Evolutionary conservation across 2,329 filamentous ascomycete genomes (phyloP), one percentile per base, ranked within the genome.

Genomic region (Apiospora malaysiana): DNA sequence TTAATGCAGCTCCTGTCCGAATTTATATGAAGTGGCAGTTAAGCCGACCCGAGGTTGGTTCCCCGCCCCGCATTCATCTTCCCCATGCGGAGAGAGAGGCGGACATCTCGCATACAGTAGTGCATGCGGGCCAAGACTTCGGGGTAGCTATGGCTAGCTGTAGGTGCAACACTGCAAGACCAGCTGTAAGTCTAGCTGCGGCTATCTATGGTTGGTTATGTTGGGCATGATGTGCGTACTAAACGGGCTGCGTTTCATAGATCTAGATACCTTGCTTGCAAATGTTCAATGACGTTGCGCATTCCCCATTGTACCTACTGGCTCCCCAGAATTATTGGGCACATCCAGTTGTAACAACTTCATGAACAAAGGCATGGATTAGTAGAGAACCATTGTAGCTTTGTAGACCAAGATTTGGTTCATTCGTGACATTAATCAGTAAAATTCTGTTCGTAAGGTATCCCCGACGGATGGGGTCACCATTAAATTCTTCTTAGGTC

Each of bases 51-150:
- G 56, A 63, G 56, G 56, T 63, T 63, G 42, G 42, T 32, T 18
- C 32, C 56, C 32, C 21, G 32, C 56, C 56, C 45, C 56, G 56
- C 56, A 63, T 63, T 6, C 32, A 32, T 32, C 32, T 32, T n/a
- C 27, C 21, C 16, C 32, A 63, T 63, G 56, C 56, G 56, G 56
- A 63, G 49, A 63, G 49, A 49, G 51, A 63, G 56, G 56, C 56
- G 32, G 56, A n/a, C 56, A 63, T 63, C 56, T 63, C 40, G 56
- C 56, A 63, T 63, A 40, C 27, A 63, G 21, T 40, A 63, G 56
- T 63, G 32, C 10, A 40, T 63, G 56, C 56, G 27, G 56, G 56
- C 56, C 56, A 63, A 63, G 56, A 40, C 18, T 40, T 40, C 32
- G 32, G 10, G 27, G 47, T 45, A 45, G 42, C 42, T 45, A 45